phyloP scores from a whole-genome alignment of 352 stramenopile genomes.

The Globisporangium heterothallicum region DNA sequence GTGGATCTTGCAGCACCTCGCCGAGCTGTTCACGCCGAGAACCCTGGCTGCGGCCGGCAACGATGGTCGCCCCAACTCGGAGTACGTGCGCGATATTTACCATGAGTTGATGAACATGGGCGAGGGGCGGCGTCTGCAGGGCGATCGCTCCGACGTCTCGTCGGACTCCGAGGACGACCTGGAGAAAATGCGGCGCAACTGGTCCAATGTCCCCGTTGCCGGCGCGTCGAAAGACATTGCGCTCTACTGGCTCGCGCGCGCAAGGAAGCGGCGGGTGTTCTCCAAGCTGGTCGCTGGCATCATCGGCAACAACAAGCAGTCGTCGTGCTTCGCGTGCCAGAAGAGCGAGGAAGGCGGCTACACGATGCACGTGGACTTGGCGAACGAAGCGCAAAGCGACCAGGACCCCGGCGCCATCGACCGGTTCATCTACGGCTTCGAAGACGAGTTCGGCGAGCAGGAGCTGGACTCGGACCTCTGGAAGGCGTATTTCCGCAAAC shows the following conservation, averaged over 20 bases:
- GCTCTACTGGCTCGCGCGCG: slow-evolving; percentile 90
- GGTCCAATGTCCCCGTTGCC: slow-evolving; percentile 78
- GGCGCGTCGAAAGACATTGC: slow-evolving; percentile 86
- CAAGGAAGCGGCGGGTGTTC: slow-evolving; percentile 91
- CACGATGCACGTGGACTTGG: slow-evolving; percentile 80
- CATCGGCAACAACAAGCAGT: slow-evolving; percentile 74
- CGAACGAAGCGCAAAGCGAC: slow-evolving; percentile 52
- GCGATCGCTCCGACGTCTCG: slow-evolving; percentile 91
- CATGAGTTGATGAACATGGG: slow-evolving; percentile 93
- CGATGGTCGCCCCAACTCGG: slow-evolving; percentile 83
- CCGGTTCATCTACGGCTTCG: slow-evolving; percentile 67
- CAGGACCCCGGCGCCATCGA: slow-evolving; percentile 78
- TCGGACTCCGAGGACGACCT: slow-evolving; percentile 91
- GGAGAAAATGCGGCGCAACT: slow-evolving; percentile 81
- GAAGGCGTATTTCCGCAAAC: slow-evolving; percentile 95
- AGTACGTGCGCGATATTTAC: slow-evolving; percentile 96
- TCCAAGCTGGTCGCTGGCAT: slow-evolving; percentile 84
- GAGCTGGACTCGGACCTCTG: slow-evolving; percentile 91
- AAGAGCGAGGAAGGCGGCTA: slow-evolving; percentile 62
- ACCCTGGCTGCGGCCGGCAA: slow-evolving; percentile 59
- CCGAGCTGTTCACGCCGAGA: slow-evolving; percentile 93
- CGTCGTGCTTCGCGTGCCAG: slow-evolving; percentile 77
- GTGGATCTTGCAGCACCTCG: slow-evolving; percentile 96
- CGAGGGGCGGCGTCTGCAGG: slow-evolving; percentile 79
- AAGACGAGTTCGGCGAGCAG: slow-evolving; percentile 72